Evolutionary conservation across 2,329 filamentous ascomycete species (phyloP).

Genomic region (Ophiostoma montium): DNA sequence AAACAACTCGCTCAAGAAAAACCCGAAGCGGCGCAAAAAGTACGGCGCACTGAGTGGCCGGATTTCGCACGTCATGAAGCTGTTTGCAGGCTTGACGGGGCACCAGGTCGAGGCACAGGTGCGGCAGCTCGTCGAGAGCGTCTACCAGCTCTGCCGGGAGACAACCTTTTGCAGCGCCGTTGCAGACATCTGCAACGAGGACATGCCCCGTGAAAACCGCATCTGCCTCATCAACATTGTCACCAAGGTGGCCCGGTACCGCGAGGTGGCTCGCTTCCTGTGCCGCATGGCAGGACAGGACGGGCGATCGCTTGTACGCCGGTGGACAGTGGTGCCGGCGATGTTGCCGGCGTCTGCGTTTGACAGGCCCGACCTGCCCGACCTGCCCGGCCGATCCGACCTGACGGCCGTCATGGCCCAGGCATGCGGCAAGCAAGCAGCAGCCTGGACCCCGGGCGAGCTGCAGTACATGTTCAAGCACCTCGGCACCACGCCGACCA

Average conservation of each 20-base stretch:
- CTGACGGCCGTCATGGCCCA: background rate
- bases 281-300: background rate
- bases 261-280: background rate
- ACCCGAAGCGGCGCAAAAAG: too few relatives aligned
- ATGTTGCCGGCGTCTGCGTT: background rate
- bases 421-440: background rate
- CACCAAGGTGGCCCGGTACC: background rate
- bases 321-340: background rate
- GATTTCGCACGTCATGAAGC: too few relatives aligned
- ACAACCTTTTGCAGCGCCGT: background rate
- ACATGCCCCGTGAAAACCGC: background rate
- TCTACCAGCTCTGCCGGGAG: too few relatives aligned
- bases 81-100: too few relatives aligned
- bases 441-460: background rate
- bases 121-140: too few relatives aligned
- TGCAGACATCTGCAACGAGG: background rate
- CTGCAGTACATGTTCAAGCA: background rate
- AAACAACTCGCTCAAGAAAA: background rate
- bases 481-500: background rate
- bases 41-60: too few relatives aligned
- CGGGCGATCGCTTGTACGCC: background rate
- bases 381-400: background rate
- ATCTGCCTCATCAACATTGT: background rate
- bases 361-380: background rate
- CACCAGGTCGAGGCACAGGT: too few relatives aligned